A percentile compares a stretch with the other conserved stretches of the same genome.
Conservation (phyloP, 2,329 filamentous ascomycete species). For the Furcasterigmium furcatum region DNA sequence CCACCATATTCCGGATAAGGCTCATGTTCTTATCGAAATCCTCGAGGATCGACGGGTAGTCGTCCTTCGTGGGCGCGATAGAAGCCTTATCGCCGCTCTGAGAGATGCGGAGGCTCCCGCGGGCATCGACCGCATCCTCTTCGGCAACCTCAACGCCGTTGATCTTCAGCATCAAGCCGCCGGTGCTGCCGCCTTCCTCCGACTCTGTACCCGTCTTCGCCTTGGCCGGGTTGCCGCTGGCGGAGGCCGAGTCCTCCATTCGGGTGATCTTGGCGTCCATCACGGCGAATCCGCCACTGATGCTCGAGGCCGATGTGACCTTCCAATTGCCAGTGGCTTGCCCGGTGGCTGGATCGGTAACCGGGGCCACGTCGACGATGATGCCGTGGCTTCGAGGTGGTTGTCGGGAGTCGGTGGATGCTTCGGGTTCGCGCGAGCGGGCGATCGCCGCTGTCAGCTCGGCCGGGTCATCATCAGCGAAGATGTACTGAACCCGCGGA, state of each 20-base stretch:
- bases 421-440: conserved; percentile 21
- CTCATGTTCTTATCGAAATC: conserved; percentile 58
- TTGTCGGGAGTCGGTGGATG: conserved; percentile 14
- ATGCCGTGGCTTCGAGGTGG: conserved; percentile 23
- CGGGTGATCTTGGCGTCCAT: conserved; percentile 41
- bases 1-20: conserved; percentile 49
- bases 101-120: conserved; percentile 13
- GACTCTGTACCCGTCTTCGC: conserved; percentile 21
- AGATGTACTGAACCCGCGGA: conserved; percentile 87
- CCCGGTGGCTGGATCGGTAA: conserved; percentile 20
- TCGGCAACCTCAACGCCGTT: conserved; percentile 44
- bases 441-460: conserved; percentile 65
- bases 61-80: conserved; percentile 30
- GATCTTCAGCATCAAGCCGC: conserved; percentile 58
- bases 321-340: conserved; percentile 31
- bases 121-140: conserved; percentile 16
- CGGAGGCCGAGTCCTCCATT: conserved; percentile 27
- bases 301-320: conserved; percentile 67
- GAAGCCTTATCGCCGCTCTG: conserved; percentile 24
- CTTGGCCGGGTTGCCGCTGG: neutral
- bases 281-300: conserved; percentile 71
- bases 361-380: conserved; percentile 50
- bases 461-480: conserved; percentile 85
- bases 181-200: conserved; percentile 19
- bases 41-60: conserved; percentile 48